phyloP scores from a whole-genome alignment of 176 grass and related monocot species.

The Ananas comosus region DNA sequence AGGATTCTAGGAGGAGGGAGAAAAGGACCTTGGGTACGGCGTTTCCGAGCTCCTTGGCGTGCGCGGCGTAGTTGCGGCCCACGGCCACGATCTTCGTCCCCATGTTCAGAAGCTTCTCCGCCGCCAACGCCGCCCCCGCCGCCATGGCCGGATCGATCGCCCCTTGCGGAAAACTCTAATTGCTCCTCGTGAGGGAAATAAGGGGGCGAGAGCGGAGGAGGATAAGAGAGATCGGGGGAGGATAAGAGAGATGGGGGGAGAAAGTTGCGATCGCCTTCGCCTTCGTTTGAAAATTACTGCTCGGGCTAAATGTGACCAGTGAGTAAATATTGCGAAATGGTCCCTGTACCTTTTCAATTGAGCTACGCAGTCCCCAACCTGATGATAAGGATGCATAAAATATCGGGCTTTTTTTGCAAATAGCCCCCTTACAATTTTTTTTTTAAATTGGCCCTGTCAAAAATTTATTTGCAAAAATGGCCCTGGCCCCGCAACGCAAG shows the following conservation, averaged over 20 bases:
- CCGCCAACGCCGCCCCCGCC: constrained; percentile 34
- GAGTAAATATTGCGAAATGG: too few species aligned
- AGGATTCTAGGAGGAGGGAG: not conserved
- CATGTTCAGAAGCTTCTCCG: constrained; percentile 48
- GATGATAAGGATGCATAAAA: too few species aligned
- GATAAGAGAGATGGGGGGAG: not conserved
- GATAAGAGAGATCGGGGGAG: not conserved
- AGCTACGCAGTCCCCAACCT: too few species aligned
- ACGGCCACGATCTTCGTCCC: constrained; percentile 88
- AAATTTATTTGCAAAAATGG: too few species aligned
- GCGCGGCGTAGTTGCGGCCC: constrained; percentile 64
- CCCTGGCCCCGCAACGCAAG: too few species aligned
- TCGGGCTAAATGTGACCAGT: too few species aligned
- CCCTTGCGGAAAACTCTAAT: constrained; percentile 18
- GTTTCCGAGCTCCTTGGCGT: constrained; percentile 87
- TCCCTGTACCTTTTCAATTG: too few species aligned
- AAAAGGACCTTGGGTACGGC: constrained; percentile 68
- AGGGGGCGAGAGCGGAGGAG: not conserved
- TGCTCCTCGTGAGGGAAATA: not conserved
- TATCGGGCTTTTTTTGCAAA: too few species aligned
- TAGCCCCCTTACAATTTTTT: too few species aligned
- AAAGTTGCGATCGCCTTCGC: not conserved
- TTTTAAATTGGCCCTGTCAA: too few species aligned
- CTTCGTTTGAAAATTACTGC: too few species aligned
- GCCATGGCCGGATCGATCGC: constrained; percentile 8